phyloP scores from a whole-genome alignment of 805 yeast genomes.

The Candida glaebosa region DNA sequence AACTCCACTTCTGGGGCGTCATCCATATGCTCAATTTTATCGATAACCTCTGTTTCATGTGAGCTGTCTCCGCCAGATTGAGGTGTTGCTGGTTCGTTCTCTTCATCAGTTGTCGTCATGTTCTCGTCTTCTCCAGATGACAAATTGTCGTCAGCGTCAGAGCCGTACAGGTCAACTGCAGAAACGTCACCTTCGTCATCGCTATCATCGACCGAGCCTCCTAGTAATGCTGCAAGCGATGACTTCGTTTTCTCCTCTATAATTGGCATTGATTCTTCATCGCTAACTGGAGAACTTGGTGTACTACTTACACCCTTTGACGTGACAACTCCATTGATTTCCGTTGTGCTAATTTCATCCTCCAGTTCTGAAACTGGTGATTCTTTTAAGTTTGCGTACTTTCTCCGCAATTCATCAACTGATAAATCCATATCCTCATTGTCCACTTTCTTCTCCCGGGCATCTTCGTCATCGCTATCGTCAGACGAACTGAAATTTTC shows the following conservation, averaged over 20 bases:
- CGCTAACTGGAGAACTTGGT: conserved; percentile 5
- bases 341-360: conserved; percentile 23
- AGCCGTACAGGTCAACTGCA: conserved; percentile 6
- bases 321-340: conserved; percentile 28
- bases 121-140: conserved; percentile 11
- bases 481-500: conserved; percentile 13
- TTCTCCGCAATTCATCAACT: conserved; percentile 52
- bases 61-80: conserved; percentile 10
- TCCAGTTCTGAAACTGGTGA: conserved; percentile 4
- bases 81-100: conserved; percentile 34
- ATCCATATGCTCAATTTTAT: conserved; percentile 9
- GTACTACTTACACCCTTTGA: conserved; percentile 7
- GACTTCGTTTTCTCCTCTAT: conserved; percentile 1
- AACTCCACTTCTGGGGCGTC: conserved; percentile 25
- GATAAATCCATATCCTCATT: conserved; percentile 49
- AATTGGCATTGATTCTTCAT: conserved; percentile 4
- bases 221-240: conserved; percentile 1
- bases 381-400: conserved; percentile 47
- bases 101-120: conserved; percentile 17
- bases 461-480: conserved; percentile 20
- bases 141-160: conserved; percentile 19
- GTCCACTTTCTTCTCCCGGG: conserved; percentile 11
- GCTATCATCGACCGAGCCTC: conserved; percentile 2
- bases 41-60: neutral
- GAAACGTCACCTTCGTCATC: conserved; percentile 7